A percentile compares a stretch with the other conserved stretches of the same genome.
phyloP scores from a whole-genome alignment of 2,329 filamentous ascomycete species.

The Dendryphion nanum region DNA sequence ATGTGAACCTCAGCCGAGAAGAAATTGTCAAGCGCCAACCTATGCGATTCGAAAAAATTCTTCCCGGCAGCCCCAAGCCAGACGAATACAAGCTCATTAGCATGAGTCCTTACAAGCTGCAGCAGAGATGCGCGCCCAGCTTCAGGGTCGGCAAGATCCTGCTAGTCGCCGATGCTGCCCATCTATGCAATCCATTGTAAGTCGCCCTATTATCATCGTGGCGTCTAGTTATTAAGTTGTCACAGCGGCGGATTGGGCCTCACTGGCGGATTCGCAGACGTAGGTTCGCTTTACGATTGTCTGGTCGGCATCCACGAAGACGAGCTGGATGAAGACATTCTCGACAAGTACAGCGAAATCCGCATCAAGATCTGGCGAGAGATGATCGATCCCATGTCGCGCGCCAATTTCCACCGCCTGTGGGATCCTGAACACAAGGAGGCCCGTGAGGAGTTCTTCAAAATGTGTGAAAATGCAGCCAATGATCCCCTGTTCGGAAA shows the following conservation, averaged over 20 bases:
- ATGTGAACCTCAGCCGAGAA: slow-evolving; percentile 51
- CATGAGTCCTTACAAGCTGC: slow-evolving; percentile 61
- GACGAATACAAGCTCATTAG: slow-evolving; percentile 57
- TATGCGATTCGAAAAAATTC: slow-evolving; percentile 56
- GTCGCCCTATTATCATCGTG: not conserved
- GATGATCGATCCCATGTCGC: slow-evolving; percentile 36
- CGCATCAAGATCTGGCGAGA: slow-evolving; percentile 35
- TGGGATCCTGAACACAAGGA: slow-evolving; percentile 27
- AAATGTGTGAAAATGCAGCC: slow-evolving; percentile 29
- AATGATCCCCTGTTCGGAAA: slow-evolving; percentile 30
- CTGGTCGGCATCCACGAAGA: slow-evolving; percentile 41
- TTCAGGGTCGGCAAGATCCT: slow-evolving; percentile 59
- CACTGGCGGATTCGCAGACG: slow-evolving; percentile 64
- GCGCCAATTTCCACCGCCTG: slow-evolving; percentile 42
- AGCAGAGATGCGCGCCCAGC: slow-evolving; percentile 58
- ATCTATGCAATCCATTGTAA: slow-evolving; percentile 54
- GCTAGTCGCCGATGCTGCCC: slow-evolving; percentile 61
- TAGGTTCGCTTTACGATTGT: slow-evolving; percentile 61
- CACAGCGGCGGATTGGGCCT: slow-evolving; percentile 58
- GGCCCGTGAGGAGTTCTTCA: slow-evolving; percentile 33
- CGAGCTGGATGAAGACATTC: slow-evolving; percentile 32
- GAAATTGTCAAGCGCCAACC: slow-evolving; percentile 55
- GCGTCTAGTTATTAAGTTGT: not conserved
- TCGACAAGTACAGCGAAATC: slow-evolving; percentile 35
- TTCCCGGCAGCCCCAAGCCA: slow-evolving; percentile 60